Conservation (phyloP, 2,329 filamentous ascomycete genomes). For the Trichoderma semiorbis region DNA sequence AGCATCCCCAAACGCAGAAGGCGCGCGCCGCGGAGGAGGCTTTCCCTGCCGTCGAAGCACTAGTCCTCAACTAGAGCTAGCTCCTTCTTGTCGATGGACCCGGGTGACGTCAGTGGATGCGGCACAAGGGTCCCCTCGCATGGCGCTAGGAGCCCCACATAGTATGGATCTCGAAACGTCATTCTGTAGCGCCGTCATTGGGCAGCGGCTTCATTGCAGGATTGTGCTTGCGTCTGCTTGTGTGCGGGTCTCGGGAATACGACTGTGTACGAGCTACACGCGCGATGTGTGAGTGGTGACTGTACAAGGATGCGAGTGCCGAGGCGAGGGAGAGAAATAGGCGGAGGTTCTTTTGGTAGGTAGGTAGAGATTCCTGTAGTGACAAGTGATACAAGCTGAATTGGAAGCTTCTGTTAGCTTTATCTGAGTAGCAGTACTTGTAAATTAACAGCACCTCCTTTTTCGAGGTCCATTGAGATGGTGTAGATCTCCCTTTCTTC, state of each 20-base stretch:
- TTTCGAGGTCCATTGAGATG: not conserved
- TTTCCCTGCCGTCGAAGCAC: not conserved
- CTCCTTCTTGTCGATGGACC: not conserved
- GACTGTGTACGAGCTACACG: not conserved
- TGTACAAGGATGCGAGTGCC: not conserved
- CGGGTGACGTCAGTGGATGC: constrained; percentile 18
- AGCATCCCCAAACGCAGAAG: not conserved
- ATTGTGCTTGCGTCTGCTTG: not conserved
- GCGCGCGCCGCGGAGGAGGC: not conserved
- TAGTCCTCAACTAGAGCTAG: not conserved
- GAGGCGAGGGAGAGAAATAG: not conserved
- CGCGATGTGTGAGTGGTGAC: not conserved
- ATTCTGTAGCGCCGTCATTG: constrained; percentile 11
- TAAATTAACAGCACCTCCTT: not conserved
- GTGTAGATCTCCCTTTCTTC: not conserved
- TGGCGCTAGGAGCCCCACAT: not conserved
- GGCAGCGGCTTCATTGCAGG: constrained; percentile 3
- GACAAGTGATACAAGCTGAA: not conserved
- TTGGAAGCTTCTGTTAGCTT: not conserved
- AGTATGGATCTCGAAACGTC: constrained; percentile 11
- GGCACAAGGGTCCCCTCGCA: constrained; percentile 14
- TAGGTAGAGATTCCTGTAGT: not conserved
- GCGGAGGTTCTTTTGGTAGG: not conserved
- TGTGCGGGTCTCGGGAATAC: not conserved
- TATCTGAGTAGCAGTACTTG: not conserved